Evolutionary conservation across 192 early-diverging fungal genomes (phyloP), one percentile per base, ranked within the genome.

Genomic region (Podila epigama): DNA sequence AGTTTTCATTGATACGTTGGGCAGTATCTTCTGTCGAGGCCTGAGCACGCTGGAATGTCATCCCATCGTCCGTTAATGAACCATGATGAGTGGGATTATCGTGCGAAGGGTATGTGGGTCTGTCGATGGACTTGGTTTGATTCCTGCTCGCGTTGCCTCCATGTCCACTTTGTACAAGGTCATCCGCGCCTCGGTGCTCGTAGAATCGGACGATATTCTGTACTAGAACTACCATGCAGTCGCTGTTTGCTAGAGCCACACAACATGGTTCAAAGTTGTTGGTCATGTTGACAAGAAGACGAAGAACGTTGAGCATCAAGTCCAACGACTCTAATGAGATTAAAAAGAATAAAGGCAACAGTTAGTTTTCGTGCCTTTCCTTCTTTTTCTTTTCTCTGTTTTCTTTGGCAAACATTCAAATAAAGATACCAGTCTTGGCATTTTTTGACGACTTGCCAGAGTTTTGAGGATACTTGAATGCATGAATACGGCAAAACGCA

Each of bases 161-260:
- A 13, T 55, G 73, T n/a, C n/a, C 44, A 2, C 15, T 48, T 48
- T 18, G 20, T 48, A 16, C n/a, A 2, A 8, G 40, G 35, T 63
- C 58, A 41, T 68, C 59, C 35, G 66, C 53, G 33, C n/a, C n/a
- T n/a, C 56, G 64, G 28, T 60, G 66, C 1, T 58, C 48, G 27
- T 77, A 77, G 22, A 77, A 64, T 51, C 68, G 73, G 11, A 77
- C 35, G 25, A 77, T 59, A 39, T 77, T 77, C 57, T 77, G 73
- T 3, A 68, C 35, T 12, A 77, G 36, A 2, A 59, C 54, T 22
- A 55, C 25, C 16, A 77, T 68, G 4, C 58, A 63, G n/a, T 54
- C 73, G 29, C 60, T 64, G n/a, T 63, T 51, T 6, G 60, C 60
- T 4, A 77, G 27, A 4, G 15, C 28, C 34, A 63, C 61, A 7